phyloP scores from a whole-genome alignment of 1,139 yeast genomes.

The Meyerozyma smithsonii region DNA sequence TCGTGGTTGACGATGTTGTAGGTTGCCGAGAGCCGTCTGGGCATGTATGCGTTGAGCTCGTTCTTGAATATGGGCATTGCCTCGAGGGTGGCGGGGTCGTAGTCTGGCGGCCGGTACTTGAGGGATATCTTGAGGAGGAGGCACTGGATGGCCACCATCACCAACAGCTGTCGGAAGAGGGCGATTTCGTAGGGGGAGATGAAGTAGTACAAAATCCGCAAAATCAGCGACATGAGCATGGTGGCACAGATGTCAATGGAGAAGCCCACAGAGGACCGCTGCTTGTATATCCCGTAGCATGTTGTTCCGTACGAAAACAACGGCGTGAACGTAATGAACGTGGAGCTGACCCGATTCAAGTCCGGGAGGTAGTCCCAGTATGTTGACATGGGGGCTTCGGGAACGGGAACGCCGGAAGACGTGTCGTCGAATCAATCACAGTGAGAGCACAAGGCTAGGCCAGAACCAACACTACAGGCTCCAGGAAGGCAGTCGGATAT shows the following conservation, averaged over 20 bases:
- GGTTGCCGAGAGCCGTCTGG: constrained; percentile 8
- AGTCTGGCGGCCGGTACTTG: constrained; percentile 46
- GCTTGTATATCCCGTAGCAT: constrained; percentile 58
- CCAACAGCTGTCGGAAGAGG: constrained; percentile 66
- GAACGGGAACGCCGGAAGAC: neutral
- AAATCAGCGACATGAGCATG: constrained; percentile 73
- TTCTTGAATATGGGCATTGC: constrained; percentile 26
- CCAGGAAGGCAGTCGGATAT: too few relatives aligned
- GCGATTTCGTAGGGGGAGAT: constrained; percentile 78
- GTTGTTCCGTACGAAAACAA: constrained; percentile 84
- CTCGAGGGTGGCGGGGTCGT: constrained; percentile 38
- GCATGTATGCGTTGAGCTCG: constrained; percentile 22
- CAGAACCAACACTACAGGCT: too few relatives aligned
- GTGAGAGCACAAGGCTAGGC: neutral
- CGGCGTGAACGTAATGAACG: constrained; percentile 68
- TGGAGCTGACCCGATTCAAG: constrained; percentile 36
- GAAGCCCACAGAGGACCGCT: constrained; percentile 70
- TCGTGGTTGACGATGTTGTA: constrained; percentile 2
- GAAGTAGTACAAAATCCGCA: constrained; percentile 71
- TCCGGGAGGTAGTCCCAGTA: constrained; percentile 42
- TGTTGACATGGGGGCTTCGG: constrained; percentile 13
- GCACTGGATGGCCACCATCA: constrained; percentile 73
- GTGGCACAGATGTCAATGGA: constrained; percentile 88
- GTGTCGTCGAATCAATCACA: neutral
- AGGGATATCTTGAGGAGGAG: constrained; percentile 60